Evolutionary conservation across 2,329 filamentous ascomycete genomes (phyloP).

Genomic region (Ophiognomonia clavigignenti-juglandacearum): DNA sequence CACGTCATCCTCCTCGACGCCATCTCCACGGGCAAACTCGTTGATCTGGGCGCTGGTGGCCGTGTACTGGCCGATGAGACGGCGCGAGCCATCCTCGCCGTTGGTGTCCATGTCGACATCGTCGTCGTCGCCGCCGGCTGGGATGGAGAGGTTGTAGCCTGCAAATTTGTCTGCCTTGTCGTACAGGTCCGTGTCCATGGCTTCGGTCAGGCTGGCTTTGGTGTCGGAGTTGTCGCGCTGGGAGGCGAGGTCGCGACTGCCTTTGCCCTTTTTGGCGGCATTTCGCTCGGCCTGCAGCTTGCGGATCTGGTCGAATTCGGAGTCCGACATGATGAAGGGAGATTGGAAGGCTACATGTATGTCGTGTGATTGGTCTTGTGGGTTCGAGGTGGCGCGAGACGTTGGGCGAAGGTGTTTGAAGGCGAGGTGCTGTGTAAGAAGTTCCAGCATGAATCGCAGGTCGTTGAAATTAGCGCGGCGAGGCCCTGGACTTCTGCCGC

Average conservation of each 20-base stretch:
- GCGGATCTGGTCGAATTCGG: constrained; percentile 83
- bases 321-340: constrained; percentile 57
- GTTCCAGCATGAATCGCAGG: constrained; percentile 2
- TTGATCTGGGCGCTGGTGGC: constrained; percentile 88
- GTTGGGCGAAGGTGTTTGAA: background rate
- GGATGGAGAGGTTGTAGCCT: constrained; percentile 87
- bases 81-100: constrained; percentile 66
- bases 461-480: constrained; percentile 8
- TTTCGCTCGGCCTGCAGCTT: constrained; percentile 92
- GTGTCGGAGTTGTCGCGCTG: constrained; percentile 82
- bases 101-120: constrained; percentile 73
- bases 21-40: constrained; percentile 81
- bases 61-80: constrained; percentile 92
- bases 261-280: constrained; percentile 74
- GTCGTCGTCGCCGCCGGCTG: constrained; percentile 70
- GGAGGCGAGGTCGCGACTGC: constrained; percentile 67
- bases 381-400: background rate
- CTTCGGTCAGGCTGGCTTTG: constrained; percentile 87
- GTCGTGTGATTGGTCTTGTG: background rate
- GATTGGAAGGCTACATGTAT: constrained; percentile 17
- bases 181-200: constrained; percentile 85
- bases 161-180: constrained; percentile 78
- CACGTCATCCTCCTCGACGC: constrained; percentile 88
- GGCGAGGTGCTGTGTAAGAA: background rate
- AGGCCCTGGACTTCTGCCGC: background rate